phyloP scores from a whole-genome alignment of 257 asterid genomes.

The Nicotiana obtusifolia region DNA sequence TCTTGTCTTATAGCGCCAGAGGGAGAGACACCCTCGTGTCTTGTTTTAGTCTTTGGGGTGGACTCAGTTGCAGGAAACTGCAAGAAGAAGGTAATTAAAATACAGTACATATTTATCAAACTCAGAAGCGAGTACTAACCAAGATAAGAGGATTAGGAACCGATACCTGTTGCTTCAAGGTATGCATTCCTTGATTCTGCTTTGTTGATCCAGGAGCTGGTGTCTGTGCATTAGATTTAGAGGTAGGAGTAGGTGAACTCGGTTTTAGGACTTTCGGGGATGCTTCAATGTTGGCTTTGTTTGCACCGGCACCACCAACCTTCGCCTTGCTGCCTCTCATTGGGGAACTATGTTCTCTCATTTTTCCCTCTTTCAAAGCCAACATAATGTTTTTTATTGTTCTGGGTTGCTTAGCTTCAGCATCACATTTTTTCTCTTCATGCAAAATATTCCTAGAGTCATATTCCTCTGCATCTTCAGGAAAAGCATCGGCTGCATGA shows the following conservation, averaged over 20 bases:
- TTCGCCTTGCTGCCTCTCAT: slow-evolving; percentile 52
- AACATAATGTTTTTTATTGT: slow-evolving; percentile 62
- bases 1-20: slow-evolving; percentile 45
- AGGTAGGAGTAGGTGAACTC: slow-evolving; percentile 24
- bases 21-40: slow-evolving; percentile 56
- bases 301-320: slow-evolving; percentile 28
- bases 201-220: slow-evolving; percentile 31
- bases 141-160: background rate
- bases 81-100: slow-evolving; percentile 18
- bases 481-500: slow-evolving; percentile 23
- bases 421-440: slow-evolving; percentile 30
- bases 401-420: slow-evolving; percentile 61
- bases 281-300: slow-evolving; percentile 44
- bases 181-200: slow-evolving; percentile 38
- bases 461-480: slow-evolving; percentile 24
- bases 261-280: slow-evolving; percentile 50
- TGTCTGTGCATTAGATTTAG: slow-evolving; percentile 42
- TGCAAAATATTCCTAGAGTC: slow-evolving; percentile 28
- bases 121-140: background rate
- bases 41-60: slow-evolving; percentile 61
- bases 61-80: slow-evolving; percentile 57
- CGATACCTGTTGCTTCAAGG: slow-evolving; percentile 75
- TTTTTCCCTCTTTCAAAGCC: slow-evolving; percentile 80
- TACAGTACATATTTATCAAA: background rate
- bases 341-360: slow-evolving; percentile 80